Percentiles rank a stretch among this genome's conserved stretches.
Evolutionary conservation across 257 asterid genomes (phyloP).

Genomic region (Avicennia marina): DNA sequence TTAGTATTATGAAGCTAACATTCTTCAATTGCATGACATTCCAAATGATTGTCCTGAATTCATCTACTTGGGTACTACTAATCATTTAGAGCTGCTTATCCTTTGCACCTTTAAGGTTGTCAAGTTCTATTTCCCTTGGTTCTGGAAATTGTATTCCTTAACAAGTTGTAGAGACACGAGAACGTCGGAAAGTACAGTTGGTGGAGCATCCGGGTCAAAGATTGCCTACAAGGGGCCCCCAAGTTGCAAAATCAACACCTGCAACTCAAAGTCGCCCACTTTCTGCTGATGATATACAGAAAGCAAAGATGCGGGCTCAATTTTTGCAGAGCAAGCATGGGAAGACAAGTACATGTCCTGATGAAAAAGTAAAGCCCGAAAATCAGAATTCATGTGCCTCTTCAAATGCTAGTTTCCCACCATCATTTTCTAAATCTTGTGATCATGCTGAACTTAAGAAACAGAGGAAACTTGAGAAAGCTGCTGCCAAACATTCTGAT

Average conservation of each 20-base stretch:
- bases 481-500: conserved; percentile 23
- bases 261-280: conserved; percentile 86
- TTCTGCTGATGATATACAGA: conserved; percentile 99
- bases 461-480: conserved; percentile 29
- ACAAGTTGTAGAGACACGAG: conserved; percentile 59
- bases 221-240: conserved; percentile 52
- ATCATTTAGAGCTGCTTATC: background rate
- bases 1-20: background rate
- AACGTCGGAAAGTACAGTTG: conserved; percentile 83
- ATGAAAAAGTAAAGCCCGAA: conserved; percentile 45
- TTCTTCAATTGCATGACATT: background rate
- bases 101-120: conserved; percentile 1
- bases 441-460: conserved; percentile 31
- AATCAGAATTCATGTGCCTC: conserved; percentile 37
- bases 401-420: conserved; percentile 31
- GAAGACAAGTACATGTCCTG: conserved; percentile 38
- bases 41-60: no score
- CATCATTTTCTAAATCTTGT: conserved; percentile 28
- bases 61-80: background rate
- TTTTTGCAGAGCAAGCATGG: conserved; percentile 71
- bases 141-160: conserved; percentile 41
- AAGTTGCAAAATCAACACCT: conserved; percentile 52
- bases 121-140: conserved; percentile 6
- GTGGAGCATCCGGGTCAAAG: conserved; percentile 92
- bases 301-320: conserved; percentile 96